Percentiles rank a stretch among this genome's conserved stretches.
These are phyloP conservation scores for Mycosphaerella sp. DNA, from an alignment of 2,329 filamentous ascomycete species.

Conservation along the genomic window DNA sequence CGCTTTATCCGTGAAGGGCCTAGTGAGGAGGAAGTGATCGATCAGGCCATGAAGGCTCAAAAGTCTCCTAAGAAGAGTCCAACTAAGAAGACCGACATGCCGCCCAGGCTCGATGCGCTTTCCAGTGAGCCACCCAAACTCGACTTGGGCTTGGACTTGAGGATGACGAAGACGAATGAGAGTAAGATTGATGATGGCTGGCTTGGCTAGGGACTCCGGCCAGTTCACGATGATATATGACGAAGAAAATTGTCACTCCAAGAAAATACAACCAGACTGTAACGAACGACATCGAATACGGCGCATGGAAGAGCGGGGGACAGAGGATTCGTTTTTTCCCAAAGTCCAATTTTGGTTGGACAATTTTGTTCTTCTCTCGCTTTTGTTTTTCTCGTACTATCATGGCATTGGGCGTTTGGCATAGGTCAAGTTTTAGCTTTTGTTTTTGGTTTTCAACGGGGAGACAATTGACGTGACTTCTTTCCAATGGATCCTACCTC, in stretches of 20 bases:
- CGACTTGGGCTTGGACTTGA: slow-evolving; percentile 24
- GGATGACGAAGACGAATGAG: slow-evolving; percentile 9
- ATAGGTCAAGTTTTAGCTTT: neutral
- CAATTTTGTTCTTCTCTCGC: neutral
- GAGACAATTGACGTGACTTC: too few species aligned
- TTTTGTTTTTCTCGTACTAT: slow-evolving; percentile 2
- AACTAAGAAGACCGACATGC: slow-evolving; percentile 28
- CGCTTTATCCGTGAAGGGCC: slow-evolving; percentile 72
- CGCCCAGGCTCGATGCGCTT: slow-evolving; percentile 23
- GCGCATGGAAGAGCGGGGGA: neutral
- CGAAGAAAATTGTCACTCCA: neutral
- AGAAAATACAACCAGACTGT: neutral
- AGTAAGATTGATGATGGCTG: slow-evolving; percentile 26
- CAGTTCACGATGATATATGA: neutral
- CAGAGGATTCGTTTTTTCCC: too few species aligned
- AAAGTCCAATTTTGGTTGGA: too few species aligned
- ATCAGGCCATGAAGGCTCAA: slow-evolving; percentile 38
- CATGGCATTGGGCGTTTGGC: neutral
- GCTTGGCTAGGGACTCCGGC: slow-evolving; percentile 24
- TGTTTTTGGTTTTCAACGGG: too few species aligned
- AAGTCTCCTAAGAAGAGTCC: slow-evolving; percentile 38
- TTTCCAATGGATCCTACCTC: too few species aligned
- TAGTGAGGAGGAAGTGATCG: slow-evolving; percentile 37
- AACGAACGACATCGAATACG: neutral
- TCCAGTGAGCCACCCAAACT: slow-evolving; percentile 22